These are phyloP conservation scores for Themeda triandra DNA, from an alignment of 176 grass and related monocot species.

Conservation along the genomic window DNA sequence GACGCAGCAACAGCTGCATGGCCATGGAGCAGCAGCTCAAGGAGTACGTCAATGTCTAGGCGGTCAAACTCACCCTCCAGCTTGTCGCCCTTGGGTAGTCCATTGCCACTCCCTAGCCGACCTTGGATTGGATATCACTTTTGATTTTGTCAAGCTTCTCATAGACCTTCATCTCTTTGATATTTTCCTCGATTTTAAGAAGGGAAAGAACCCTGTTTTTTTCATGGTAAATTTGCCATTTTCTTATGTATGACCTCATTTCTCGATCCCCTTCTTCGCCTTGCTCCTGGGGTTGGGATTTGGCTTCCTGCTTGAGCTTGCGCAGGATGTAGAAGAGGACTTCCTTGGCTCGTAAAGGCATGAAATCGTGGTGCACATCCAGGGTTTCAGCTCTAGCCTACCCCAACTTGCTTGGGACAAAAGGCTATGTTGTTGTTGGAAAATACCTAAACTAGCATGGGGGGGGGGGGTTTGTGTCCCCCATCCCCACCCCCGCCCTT, in stretches of 20 bases:
- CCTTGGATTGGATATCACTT: not conserved
- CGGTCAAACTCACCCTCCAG: too few species aligned
- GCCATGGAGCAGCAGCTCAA: not conserved
- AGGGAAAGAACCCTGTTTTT: not conserved
- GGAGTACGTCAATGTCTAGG: not conserved
- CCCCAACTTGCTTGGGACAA: too few species aligned
- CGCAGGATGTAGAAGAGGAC: conserved; percentile 24
- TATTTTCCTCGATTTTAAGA: not conserved
- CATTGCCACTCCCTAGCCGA: too few species aligned
- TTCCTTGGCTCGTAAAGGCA: not conserved
- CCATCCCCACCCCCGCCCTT: too few species aligned
- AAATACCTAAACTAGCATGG: too few species aligned
- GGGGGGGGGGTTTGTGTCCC: too few species aligned
- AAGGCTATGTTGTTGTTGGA: too few species aligned
- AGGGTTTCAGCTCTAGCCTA: not conserved
- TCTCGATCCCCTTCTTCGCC: too few species aligned
- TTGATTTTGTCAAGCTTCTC: not conserved
- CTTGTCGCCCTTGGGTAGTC: not conserved
- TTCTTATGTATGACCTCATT: not conserved
- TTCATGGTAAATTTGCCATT: not conserved
- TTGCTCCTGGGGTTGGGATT: too few species aligned
- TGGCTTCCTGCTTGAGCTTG: not conserved
- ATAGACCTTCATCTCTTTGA: not conserved
- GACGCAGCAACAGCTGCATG: not conserved
- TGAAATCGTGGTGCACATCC: rapidly evolving